phyloP scores from a whole-genome alignment of 495 filamentous ascomycete genomes.

The Talaromyces stipitatus region DNA sequence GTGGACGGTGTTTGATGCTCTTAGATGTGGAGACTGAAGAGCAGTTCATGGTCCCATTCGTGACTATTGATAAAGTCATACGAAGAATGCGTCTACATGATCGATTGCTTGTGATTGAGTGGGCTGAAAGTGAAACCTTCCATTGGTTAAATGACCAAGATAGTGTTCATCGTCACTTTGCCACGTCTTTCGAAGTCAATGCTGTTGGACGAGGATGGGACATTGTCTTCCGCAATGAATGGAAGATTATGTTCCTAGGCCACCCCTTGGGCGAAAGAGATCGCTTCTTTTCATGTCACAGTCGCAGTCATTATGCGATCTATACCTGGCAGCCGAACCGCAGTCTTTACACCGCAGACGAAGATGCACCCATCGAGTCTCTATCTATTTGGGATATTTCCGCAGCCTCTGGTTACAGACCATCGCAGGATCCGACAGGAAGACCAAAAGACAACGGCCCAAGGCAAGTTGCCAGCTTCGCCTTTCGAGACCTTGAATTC shows the following conservation, averaged over 20 bases:
- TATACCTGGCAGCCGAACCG: conserved; percentile 62
- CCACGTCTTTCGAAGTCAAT: conserved; percentile 51
- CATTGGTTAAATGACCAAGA: conserved; percentile 52
- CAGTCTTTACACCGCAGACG: conserved; percentile 45
- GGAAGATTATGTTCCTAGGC: conserved; percentile 58
- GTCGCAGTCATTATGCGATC: conserved; percentile 52
- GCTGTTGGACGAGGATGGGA: conserved; percentile 27
- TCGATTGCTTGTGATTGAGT: conserved; percentile 54
- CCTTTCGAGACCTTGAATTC: conserved; percentile 47
- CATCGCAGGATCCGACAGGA: conserved; percentile 47
- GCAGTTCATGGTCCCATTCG: conserved; percentile 46
- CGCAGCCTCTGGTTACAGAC: conserved; percentile 42
- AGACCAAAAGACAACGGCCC: conserved; percentile 31
- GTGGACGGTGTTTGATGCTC: conserved; percentile 37
- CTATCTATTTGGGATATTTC: conserved; percentile 64
- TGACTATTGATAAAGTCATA: conserved; percentile 44
- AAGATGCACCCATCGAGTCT: conserved; percentile 54
- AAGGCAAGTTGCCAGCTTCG: conserved; percentile 46
- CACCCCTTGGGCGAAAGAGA: conserved; percentile 52
- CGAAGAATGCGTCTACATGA: conserved; percentile 51
- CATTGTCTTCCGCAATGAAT: conserved; percentile 55
- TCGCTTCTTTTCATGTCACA: conserved; percentile 60
- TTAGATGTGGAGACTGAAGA: conserved; percentile 45
- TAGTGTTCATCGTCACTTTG: conserved; percentile 55
- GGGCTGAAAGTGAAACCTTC: conserved; percentile 53